Evolutionary conservation across 805 yeast genomes (phyloP).

Genomic region (Candida coleopterorum): DNA sequence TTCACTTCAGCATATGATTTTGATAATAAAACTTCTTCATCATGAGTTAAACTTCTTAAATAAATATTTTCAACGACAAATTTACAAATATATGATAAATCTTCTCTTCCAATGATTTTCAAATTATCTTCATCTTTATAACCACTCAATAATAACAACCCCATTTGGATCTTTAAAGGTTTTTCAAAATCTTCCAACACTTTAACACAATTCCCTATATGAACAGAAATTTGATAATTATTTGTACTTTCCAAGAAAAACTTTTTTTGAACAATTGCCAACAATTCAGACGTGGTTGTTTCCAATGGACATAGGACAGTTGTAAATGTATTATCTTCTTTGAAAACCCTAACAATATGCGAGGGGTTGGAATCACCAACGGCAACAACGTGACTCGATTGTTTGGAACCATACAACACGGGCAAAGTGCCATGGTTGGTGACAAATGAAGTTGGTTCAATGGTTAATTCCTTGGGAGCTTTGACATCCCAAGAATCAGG

Average conservation of each 20-base stretch:
- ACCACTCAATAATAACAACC: slow-evolving; percentile 69
- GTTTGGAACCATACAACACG: slow-evolving; percentile 24
- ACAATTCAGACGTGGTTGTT: slow-evolving; percentile 70
- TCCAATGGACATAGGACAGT: slow-evolving; percentile 77
- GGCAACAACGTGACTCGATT: slow-evolving; percentile 1
- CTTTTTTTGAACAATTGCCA: slow-evolving; percentile 69
- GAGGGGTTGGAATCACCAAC: slow-evolving; percentile 20
- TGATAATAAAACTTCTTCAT: slow-evolving; percentile 62
- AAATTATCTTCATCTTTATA: slow-evolving; percentile 73
- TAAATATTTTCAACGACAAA: slow-evolving; percentile 66
- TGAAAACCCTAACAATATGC: slow-evolving; percentile 66
- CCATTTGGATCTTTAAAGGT: slow-evolving; percentile 75
- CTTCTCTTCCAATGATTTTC: slow-evolving; percentile 77
- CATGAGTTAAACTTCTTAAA: slow-evolving; percentile 56
- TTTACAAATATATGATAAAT: slow-evolving; percentile 74
- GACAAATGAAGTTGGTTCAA: slow-evolving; percentile 9
- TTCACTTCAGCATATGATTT: slow-evolving; percentile 70
- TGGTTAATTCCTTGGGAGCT: slow-evolving; percentile 12
- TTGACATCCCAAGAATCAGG: slow-evolving; percentile 50
- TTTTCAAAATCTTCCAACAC: slow-evolving; percentile 66
- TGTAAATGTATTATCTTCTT: slow-evolving; percentile 79
- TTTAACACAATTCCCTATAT: slow-evolving; percentile 73
- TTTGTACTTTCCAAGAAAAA: slow-evolving; percentile 66
- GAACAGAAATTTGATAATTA: slow-evolving; percentile 70
- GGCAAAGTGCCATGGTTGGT: slow-evolving; percentile 18